Evolutionary conservation across 2,329 filamentous ascomycete genomes (phyloP), one percentile per base, ranked within the genome.

Genomic region (Fusarium aywerte): DNA sequence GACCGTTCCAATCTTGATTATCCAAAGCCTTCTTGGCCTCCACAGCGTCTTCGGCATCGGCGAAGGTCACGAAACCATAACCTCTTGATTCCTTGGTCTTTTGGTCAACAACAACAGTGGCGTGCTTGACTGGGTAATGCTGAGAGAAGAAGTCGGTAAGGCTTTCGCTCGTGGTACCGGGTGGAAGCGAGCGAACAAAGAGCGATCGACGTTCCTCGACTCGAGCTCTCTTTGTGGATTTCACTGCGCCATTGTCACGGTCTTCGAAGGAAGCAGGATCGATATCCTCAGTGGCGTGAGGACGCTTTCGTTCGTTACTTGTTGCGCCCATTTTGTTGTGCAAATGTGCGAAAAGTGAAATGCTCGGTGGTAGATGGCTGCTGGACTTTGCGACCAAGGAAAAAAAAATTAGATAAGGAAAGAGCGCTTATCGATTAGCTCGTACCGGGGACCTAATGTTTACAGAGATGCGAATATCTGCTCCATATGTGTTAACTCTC

Each of bases 11-110:
- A 25, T 88, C 81, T 43, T 90, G 85, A 65, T 92, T 92, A 78
- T 97, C 88, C 75, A 97, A 87, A 76, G 96, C 91, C 58, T 90
- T 87, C 75, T 92, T 87, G 18, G 96, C 96, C 67, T 90, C 87
- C 68, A 89, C 83, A 13, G 95, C 94, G 82, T 99, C 96, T 69
- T 97, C 94, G 29, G 91, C 87, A 76, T 99, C 96, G 72, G 94
- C 92, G 74, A 99, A 96, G 3, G 96, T 98, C 58, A 99, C 95
- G 79, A 99, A 99, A 52, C 96, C 96, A 78, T 93, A 99, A 18
- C 96, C 95, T 76, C 92, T 91, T 15, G 93, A 97, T 71, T 89
- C 83, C 75, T 97, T 97, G 3, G 94, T 97, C 68, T 89, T 84
- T 16, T 91, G 89, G 76, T 99, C 95, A 57, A 90, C 81, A 36